These are phyloP conservation scores for Pontederia crassipes DNA, from an alignment of 176 grass and related monocot genomes.

Conservation along the genomic window DNA sequence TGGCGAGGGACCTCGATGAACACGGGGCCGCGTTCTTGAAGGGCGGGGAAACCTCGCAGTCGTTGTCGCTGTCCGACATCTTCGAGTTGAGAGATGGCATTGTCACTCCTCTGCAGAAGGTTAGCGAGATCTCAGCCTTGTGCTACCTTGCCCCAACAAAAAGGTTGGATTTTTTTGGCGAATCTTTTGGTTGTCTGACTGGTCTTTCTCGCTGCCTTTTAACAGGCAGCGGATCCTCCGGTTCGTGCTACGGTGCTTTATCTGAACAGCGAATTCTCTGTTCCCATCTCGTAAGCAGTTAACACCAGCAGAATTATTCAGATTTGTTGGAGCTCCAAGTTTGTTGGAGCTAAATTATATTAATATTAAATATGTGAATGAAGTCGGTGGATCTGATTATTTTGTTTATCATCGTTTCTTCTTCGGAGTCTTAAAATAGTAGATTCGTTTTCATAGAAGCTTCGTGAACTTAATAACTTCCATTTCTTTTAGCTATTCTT, in stretches of 20 bases:
- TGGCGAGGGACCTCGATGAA: conserved; percentile 69
- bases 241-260: conserved; percentile 86
- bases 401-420: too few relatives aligned
- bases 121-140: background rate
- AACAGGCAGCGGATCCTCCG: conserved; percentile 62
- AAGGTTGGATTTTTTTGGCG: background rate
- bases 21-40: conserved; percentile 58
- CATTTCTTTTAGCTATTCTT: too few relatives aligned
- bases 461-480: too few relatives aligned
- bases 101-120: conserved; percentile 73
- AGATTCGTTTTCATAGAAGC: too few relatives aligned
- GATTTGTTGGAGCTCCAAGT: too few relatives aligned
- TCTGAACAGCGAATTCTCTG: conserved; percentile 36
- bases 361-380: too few relatives aligned
- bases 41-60: conserved; percentile 82
- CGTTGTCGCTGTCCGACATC: conserved; percentile 70
- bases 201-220: background rate
- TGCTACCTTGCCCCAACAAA: background rate
- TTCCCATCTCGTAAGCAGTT: conserved; percentile 56
- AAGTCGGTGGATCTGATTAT: too few relatives aligned
- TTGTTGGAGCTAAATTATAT: too few relatives aligned
- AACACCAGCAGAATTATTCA: too few relatives aligned
- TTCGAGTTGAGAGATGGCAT: conserved; percentile 47
- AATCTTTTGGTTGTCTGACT: background rate
- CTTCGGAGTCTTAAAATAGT: too few relatives aligned